Conservation (phyloP, 805 yeast genomes). For the Kuraishia ogatae region DNA sequence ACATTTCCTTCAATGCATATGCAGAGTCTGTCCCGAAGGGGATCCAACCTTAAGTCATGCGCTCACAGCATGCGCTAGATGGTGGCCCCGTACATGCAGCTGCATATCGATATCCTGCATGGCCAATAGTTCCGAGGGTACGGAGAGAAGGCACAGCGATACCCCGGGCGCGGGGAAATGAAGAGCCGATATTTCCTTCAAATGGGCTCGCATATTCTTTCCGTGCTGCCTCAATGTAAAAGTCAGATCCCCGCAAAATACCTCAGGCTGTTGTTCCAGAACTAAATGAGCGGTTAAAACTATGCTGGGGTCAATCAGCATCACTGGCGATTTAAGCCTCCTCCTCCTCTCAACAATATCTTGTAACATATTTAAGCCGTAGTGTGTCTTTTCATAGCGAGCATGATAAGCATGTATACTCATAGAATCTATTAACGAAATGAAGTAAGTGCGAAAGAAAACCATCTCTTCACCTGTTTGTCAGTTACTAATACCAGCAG, state of each 20-base stretch:
- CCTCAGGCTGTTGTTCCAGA: neutral
- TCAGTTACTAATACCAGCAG: neutral
- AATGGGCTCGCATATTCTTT: neutral
- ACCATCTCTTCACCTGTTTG: neutral
- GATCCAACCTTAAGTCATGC: neutral
- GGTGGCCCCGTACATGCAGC: neutral
- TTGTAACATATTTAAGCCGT: neutral
- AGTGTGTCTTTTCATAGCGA: neutral
- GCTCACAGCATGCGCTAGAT: neutral
- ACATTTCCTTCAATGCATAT: neutral
- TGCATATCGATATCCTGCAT: neutral
- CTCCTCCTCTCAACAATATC: neutral
- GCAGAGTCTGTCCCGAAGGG: neutral
- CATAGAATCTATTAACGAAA: neutral
- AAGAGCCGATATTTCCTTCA: neutral
- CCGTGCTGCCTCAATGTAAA: neutral
- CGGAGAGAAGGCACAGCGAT: neutral
- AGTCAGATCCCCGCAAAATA: neutral
- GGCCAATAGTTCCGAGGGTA: neutral
- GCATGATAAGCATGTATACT: neutral
- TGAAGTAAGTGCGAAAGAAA: neutral
- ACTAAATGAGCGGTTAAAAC: neutral
- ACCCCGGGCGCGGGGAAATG: neutral
- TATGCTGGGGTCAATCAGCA: neutral
- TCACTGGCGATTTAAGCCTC: neutral